Evolutionary conservation across 345 rosid genomes (phyloP).

Genomic region (Linum trigynum): DNA sequence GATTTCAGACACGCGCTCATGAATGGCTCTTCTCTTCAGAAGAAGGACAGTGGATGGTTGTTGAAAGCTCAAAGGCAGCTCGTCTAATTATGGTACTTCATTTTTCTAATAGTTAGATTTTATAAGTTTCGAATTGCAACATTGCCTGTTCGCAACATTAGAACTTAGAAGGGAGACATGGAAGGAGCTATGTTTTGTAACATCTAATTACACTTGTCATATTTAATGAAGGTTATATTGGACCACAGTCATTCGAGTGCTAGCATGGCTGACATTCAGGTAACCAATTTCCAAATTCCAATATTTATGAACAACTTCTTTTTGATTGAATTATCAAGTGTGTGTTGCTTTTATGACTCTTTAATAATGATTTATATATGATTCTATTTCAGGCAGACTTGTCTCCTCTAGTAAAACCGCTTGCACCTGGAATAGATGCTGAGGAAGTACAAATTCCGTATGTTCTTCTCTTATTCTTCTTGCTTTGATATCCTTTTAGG

Average conservation of each 20-base stretch:
- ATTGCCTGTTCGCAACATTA: too few species aligned
- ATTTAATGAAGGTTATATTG: conserved; percentile 51
- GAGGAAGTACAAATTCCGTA: conserved; percentile 75
- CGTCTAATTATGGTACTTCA: conserved; percentile 77
- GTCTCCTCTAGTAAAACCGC: conserved; percentile 63
- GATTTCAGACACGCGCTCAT: conserved; percentile 76
- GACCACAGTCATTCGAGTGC: conserved; percentile 45
- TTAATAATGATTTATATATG: conserved; percentile 51
- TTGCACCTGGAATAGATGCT: conserved; percentile 59
- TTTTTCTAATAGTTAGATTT: conserved; percentile 2
- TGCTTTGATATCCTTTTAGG: neutral
- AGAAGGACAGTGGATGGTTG: conserved; percentile 92
- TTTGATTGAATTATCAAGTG: conserved; percentile 7
- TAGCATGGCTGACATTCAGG: conserved; percentile 83
- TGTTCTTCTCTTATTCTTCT: conserved; percentile 17
- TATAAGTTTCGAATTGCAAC: too few species aligned
- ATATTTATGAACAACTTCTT: conserved; percentile 8
- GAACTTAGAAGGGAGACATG: neutral
- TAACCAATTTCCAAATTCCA: conserved; percentile 14
- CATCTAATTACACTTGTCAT: conserved; percentile 17
- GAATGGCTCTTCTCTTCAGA: conserved; percentile 96
- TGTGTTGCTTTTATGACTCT: conserved; percentile 4
- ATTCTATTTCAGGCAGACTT: too few species aligned
- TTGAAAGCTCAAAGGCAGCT: conserved; percentile 79
- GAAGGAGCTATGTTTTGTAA: conserved; percentile 6